Conservation (phyloP, 1,284 basidiomycete genomes). For the Veloporphyrellus conicus region DNA sequence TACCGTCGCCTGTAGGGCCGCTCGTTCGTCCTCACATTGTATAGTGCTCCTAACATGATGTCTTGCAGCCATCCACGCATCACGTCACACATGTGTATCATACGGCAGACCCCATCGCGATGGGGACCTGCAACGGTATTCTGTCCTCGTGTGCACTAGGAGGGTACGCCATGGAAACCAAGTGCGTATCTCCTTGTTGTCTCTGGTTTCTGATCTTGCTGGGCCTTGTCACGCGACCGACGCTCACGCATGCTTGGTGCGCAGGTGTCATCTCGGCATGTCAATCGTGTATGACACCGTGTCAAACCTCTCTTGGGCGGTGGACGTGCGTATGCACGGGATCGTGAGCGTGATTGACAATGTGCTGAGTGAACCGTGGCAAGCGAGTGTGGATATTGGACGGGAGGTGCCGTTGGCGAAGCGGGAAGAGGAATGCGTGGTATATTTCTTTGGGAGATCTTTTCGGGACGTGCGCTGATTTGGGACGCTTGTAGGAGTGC, state of each 20-base stretch:
- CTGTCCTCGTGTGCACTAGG: slow-evolving; percentile 67
- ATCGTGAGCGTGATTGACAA: slow-evolving; percentile 82
- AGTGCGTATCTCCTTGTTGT: slow-evolving; percentile 36
- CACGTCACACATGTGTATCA: slow-evolving; percentile 83
- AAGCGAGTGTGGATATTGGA: slow-evolving; percentile 50
- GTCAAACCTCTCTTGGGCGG: slow-evolving; percentile 76
- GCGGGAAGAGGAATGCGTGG: slow-evolving; percentile 59
- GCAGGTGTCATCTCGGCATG: slow-evolving; percentile 81
- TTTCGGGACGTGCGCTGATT: slow-evolving; percentile 1
- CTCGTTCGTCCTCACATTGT: neutral
- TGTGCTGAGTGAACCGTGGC: slow-evolving; percentile 75
- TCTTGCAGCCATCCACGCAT: slow-evolving; percentile 58
- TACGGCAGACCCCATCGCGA: slow-evolving; percentile 82
- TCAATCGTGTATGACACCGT: slow-evolving; percentile 91
- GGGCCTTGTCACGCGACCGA: slow-evolving; percentile 28
- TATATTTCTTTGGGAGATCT: slow-evolving; percentile 34
- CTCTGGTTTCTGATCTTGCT: too few relatives aligned
- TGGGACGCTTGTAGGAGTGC: slow-evolving; percentile 47
- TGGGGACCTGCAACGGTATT: slow-evolving; percentile 78
- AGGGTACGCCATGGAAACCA: slow-evolving; percentile 76
- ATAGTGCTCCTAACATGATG: slow-evolving; percentile 3
- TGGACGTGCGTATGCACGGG: slow-evolving; percentile 77
- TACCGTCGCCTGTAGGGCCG: slow-evolving; percentile 69
- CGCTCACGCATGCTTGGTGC: slow-evolving; percentile 40
- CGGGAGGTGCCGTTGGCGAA: slow-evolving; percentile 55